Conservation (phyloP, 306 rosid species). For the Sphenostylis stenocarpa region DNA sequence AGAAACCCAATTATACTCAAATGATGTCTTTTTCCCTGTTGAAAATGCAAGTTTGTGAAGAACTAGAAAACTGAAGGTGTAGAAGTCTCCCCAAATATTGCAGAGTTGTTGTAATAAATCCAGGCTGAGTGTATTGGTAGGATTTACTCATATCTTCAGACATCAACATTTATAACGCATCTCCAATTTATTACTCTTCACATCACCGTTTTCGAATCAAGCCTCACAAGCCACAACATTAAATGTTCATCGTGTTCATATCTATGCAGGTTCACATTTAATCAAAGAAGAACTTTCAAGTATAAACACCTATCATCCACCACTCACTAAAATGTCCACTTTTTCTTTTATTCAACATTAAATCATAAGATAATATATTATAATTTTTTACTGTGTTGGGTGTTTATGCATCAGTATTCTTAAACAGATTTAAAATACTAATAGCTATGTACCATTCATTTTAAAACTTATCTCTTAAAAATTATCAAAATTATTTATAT, state of each 20-base stretch:
- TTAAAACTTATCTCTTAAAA: too few species aligned
- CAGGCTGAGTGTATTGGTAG: constrained; percentile 2
- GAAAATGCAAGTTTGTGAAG: background rate
- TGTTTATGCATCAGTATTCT: too few species aligned
- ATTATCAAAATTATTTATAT: too few species aligned
- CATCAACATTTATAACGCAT: background rate
- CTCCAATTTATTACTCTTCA: background rate
- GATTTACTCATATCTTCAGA: constrained; percentile 20
- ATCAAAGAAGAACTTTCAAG: too few species aligned
- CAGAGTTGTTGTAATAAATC: constrained; percentile 20
- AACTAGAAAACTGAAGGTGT: background rate
- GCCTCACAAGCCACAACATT: background rate
- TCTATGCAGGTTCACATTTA: background rate
- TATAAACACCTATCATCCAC: too few species aligned
- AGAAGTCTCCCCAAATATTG: background rate
- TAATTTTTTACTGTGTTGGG: too few species aligned
- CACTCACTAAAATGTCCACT: too few species aligned
- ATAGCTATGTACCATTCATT: too few species aligned
- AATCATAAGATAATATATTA: too few species aligned
- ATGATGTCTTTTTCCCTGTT: background rate
- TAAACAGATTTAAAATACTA: too few species aligned
- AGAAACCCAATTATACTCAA: background rate
- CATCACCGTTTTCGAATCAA: background rate
- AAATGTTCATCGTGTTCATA: background rate
- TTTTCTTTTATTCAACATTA: too few species aligned